A percentile compares a stretch with the other conserved stretches of the same genome.
phyloP scores from a whole-genome alignment of 345 rosid species.

The Hirschfeldia incana region DNA sequence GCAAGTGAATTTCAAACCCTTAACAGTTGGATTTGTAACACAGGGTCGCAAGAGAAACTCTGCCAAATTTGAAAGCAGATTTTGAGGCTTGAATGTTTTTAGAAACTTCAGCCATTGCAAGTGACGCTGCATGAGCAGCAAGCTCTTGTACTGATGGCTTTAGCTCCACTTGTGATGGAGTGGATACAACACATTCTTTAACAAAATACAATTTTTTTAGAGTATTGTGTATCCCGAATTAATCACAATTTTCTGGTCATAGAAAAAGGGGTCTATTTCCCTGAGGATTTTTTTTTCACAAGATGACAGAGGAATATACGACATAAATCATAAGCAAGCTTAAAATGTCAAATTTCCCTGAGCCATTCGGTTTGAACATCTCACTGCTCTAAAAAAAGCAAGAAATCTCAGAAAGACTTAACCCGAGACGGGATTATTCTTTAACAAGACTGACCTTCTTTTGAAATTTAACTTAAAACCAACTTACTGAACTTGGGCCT shows the following conservation, averaged over 20 bases:
- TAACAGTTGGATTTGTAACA: slow-evolving; percentile 57
- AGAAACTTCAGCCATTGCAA: slow-evolving; percentile 72
- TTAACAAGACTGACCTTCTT: background rate
- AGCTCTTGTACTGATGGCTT: slow-evolving; percentile 77
- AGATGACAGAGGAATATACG: too few species aligned
- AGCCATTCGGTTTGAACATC: slow-evolving; percentile 34
- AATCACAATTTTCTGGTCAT: too few species aligned
- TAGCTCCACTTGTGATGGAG: slow-evolving; percentile 31
- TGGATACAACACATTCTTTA: too few species aligned
- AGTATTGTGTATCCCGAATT: too few species aligned
- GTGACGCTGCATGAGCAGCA: slow-evolving; percentile 81
- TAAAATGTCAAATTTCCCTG: slow-evolving; percentile 2
- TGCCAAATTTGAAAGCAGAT: slow-evolving; percentile 91
- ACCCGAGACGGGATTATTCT: slow-evolving; percentile 18
- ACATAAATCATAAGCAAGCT: too few species aligned
- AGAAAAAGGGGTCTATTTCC: too few species aligned
- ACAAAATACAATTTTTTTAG: too few species aligned
- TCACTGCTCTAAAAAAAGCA: slow-evolving; percentile 34
- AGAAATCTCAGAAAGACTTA: background rate
- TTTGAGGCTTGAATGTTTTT: slow-evolving; percentile 64
- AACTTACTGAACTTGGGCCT: slow-evolving; percentile 10
- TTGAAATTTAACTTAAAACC: background rate
- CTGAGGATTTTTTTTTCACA: too few species aligned
- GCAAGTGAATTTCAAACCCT: slow-evolving; percentile 50
- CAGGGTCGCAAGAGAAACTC: slow-evolving; percentile 62